Percentiles rank a stretch among this genome's conserved stretches.
phyloP scores from a whole-genome alignment of 2,329 filamentous ascomycete species.

The Colletotrichum sojae region DNA sequence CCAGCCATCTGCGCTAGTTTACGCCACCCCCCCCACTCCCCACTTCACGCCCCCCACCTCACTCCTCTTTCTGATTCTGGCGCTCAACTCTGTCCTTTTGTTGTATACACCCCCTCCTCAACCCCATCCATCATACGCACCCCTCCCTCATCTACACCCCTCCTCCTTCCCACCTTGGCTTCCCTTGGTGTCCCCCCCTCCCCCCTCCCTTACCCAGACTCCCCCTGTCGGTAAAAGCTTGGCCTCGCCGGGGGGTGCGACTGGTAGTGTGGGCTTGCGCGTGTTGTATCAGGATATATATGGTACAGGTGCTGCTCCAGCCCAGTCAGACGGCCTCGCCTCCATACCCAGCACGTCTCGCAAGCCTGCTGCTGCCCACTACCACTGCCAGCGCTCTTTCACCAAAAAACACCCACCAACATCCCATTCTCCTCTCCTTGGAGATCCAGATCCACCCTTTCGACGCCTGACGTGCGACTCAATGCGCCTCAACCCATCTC shows the following conservation, averaged over 20 bases:
- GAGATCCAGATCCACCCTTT: conserved; percentile 27
- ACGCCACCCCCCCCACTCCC: background rate
- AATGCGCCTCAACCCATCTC: conserved; percentile 35
- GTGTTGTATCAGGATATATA: conserved; percentile 45
- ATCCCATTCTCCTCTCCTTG: conserved; percentile 10
- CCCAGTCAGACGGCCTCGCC: conserved; percentile 29
- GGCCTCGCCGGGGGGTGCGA: conserved; percentile 37
- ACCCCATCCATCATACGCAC: background rate
- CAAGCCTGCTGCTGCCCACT: conserved; percentile 42
- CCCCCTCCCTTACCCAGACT: conserved; percentile 33
- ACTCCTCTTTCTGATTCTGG: background rate
- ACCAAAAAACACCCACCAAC: conserved; percentile 24
- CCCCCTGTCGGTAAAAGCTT: conserved; percentile 39
- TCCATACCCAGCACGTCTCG: conserved; percentile 48
- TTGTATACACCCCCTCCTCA: background rate
- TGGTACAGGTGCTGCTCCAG: conserved; percentile 43
- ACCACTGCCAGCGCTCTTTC: conserved; percentile 27
- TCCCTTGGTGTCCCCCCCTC: conserved; percentile 13
- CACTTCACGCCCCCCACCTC: background rate
- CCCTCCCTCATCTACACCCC: background rate
- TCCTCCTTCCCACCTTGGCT: conserved; percentile 4
- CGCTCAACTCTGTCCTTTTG: background rate
- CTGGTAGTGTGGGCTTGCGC: conserved; percentile 37
- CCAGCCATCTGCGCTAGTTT: background rate
- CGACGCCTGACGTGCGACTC: conserved; percentile 38